A percentile compares a stretch with the other conserved stretches of the same genome.
These are phyloP conservation scores for Xylariaceae sp. DNA, from an alignment of 2,329 filamentous ascomycete genomes.

Conservation along the genomic window DNA sequence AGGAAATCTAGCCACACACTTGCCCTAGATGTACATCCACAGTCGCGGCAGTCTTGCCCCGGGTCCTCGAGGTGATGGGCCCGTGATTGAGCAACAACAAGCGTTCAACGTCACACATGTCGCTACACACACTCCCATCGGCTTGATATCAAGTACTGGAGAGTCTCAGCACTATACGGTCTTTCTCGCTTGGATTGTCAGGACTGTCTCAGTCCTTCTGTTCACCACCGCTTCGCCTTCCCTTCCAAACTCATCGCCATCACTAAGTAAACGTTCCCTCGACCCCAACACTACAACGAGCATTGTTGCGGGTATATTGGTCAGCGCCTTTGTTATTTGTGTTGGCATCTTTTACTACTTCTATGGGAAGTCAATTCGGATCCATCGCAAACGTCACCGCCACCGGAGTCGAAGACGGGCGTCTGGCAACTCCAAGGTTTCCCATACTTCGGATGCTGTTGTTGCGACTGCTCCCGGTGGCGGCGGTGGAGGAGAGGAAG, in stretches of 20 bases:
- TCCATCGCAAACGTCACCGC: slow-evolving; percentile 14
- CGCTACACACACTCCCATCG: slow-evolving; percentile 1
- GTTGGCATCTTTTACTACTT: slow-evolving; percentile 14
- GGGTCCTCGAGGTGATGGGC: slow-evolving; percentile 9
- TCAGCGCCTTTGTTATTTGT: slow-evolving; percentile 15
- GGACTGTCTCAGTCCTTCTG: not conserved
- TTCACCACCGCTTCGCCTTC: not conserved
- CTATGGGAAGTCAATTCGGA: slow-evolving; percentile 15
- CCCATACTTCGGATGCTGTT: slow-evolving; percentile 10
- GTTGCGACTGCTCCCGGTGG: not conserved
- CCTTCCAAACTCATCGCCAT: not conserved
- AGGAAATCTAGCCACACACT: slow-evolving; percentile 2
- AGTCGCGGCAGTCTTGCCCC: slow-evolving; percentile 1
- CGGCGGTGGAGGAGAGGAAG: not conserved
- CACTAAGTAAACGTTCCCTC: slow-evolving; percentile 10
- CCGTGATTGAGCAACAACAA: slow-evolving; percentile 7
- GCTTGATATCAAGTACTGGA: not conserved
- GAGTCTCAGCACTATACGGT: not conserved
- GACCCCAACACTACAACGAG: slow-evolving; percentile 17
- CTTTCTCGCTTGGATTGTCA: slow-evolving; percentile 7
- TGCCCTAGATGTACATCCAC: slow-evolving; percentile 19
- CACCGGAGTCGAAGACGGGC: slow-evolving; percentile 10
- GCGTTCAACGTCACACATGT: slow-evolving; percentile 4
- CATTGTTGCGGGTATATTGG: slow-evolving; percentile 18
- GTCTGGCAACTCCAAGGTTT: slow-evolving; percentile 18